phyloP scores from a whole-genome alignment of 148 eudicot species.

The Fagopyrum homotropicum region DNA sequence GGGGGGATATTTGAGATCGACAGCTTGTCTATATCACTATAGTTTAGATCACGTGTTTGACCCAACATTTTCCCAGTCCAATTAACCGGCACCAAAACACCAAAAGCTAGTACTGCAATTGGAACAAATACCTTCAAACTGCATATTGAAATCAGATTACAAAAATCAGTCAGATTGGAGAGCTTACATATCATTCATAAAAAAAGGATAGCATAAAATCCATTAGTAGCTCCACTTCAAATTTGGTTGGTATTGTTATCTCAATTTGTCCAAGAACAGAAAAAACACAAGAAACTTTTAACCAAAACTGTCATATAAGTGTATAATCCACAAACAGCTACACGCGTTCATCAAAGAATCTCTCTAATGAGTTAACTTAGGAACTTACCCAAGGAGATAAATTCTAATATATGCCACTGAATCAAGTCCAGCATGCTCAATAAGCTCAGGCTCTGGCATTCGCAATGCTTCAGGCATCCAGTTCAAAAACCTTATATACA shows the following conservation, averaged over 20 bases:
- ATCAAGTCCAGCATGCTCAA: conserved; percentile 96
- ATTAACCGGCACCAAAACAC: conserved; percentile 82
- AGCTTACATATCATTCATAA: not conserved
- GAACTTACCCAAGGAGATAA: conserved; percentile 85
- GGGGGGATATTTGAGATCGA: conserved; percentile 80
- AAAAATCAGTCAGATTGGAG: not conserved
- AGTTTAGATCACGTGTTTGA: conserved; percentile 45
- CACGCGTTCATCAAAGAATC: not conserved
- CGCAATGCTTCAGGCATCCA: conserved; percentile 98
- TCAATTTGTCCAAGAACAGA: not conserved
- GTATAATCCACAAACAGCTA: not conserved
- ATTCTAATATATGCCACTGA: conserved; percentile 87
- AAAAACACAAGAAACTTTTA: not conserved
- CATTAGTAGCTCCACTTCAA: not conserved
- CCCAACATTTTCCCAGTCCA: conserved; percentile 64
- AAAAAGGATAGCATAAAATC: not conserved
- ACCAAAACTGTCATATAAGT: not conserved
- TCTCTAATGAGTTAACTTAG: not conserved
- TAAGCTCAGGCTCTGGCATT: conserved; percentile 98
- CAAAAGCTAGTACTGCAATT: conserved; percentile 67
- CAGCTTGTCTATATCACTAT: conserved; percentile 76
- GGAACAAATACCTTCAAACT: conserved; percentile 98
- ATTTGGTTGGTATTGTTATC: not conserved
- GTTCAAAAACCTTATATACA: conserved; percentile 64
- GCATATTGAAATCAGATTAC: conserved; percentile 24